Percentiles rank a stretch among this genome's conserved stretches.
Conservation (phyloP, 306 rosid species). For the Cucumis cinereus region DNA sequence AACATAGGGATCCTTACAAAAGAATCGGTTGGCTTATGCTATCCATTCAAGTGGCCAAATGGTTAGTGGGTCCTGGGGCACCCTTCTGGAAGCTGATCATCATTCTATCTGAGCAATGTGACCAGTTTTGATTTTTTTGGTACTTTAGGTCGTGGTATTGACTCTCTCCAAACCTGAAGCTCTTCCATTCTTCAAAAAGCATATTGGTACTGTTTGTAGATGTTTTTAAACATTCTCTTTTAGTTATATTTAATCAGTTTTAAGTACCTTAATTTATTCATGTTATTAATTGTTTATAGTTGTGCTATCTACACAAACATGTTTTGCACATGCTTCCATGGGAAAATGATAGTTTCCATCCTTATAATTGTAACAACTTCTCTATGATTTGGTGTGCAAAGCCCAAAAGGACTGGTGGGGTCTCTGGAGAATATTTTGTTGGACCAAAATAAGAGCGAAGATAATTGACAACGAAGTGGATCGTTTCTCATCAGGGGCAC, state of each 20-base stretch:
- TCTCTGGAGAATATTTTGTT: conserved; percentile 11
- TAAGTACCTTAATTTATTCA: background rate
- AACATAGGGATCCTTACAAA: conserved; percentile 63
- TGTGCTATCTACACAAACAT: conserved; percentile 13
- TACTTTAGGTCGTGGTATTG: background rate
- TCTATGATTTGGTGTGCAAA: conserved; percentile 13
- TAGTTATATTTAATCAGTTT: conserved; percentile 17
- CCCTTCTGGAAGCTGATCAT: conserved; percentile 6
- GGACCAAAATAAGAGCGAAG: conserved; percentile 14
- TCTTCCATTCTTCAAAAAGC: background rate
- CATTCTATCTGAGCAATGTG: conserved; percentile 3
- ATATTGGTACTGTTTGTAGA: background rate
- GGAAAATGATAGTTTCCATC: conserved; percentile 15
- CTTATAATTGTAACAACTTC: conserved; percentile 14
- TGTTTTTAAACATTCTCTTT: background rate
- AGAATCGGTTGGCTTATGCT: conserved; percentile 17
- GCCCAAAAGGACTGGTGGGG: conserved; percentile 21
- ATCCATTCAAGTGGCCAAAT: conserved; percentile 36
- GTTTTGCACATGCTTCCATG: conserved; percentile 28
- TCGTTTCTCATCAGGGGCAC: conserved; percentile 11
- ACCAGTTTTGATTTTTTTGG: conserved; percentile 9
- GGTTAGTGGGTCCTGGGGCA: conserved; percentile 35
- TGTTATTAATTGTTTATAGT: background rate
- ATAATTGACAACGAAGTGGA: conserved; percentile 21
- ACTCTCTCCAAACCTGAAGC: background rate